Evolutionary conservation across 352 stramenopile species (phyloP).

Genomic region (Thraustochytrium sp.): DNA sequence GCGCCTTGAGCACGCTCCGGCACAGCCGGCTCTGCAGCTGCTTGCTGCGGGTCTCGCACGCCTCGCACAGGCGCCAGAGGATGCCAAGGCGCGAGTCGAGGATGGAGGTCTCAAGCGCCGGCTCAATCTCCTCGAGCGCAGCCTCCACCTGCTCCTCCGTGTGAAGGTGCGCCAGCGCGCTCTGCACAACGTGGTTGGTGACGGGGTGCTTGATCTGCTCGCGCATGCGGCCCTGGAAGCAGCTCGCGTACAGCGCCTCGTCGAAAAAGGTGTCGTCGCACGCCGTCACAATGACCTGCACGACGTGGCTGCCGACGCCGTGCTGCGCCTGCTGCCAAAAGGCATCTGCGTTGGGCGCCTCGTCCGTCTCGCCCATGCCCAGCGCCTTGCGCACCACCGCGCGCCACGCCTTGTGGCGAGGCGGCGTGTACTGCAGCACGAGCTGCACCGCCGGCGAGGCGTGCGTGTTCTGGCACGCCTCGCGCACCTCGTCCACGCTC

Average conservation of each 20-base stretch:
- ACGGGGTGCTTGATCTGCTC: background rate
- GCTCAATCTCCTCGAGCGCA: slow-evolving; percentile 1
- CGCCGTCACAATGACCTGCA: background rate
- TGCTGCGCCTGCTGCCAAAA: background rate
- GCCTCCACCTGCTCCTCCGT: background rate
- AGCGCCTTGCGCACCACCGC: background rate
- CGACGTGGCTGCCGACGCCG: background rate
- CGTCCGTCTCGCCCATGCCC: background rate
- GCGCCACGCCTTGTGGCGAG: background rate
- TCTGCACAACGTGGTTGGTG: slow-evolving; percentile 5
- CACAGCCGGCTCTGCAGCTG: background rate
- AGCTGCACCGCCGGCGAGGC: background rate
- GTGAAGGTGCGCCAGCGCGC: background rate
- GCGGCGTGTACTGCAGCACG: background rate
- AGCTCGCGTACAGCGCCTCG: background rate
- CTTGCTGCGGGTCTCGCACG: background rate
- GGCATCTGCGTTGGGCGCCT: background rate
- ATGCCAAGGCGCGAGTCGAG: background rate
- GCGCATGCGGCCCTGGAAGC: background rate
- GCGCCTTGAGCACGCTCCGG: background rate
- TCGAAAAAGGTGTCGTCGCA: slow-evolving; percentile 19
- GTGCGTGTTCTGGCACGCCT: slow-evolving; percentile 21
- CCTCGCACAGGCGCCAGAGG: slow-evolving; percentile 22
- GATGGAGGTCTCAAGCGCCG: background rate
- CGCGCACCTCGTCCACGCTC: background rate